Base-by-base conservation (phyloP, 2,329 filamentous ascomycete species). In the Elsinoe perseae region DNA sequence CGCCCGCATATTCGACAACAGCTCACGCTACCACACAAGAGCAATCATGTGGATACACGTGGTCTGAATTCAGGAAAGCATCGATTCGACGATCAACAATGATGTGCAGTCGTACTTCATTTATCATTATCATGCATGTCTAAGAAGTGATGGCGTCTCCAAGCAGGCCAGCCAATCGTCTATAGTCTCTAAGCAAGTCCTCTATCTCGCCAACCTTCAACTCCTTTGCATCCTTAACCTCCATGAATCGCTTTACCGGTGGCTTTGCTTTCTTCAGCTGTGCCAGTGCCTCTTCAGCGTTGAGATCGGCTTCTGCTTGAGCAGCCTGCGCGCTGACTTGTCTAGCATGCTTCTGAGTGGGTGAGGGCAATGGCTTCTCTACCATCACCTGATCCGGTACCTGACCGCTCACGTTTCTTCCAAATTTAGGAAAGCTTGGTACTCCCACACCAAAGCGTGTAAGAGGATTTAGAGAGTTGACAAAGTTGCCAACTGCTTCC, bases 161-260 rank as follows among this genome's bases (percentile, higher is more conserved):
- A 63, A 77, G 64, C 32, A 72, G 72, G 34, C 66, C 69, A 18
- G 74, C 75, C 54, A 78, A 63, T 54, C 75, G 64, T 55, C 64
- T 61, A 61, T 70, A 70, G 53, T 71, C 69, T 59, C 42, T 58
- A 54, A 71, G 60, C 60, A 71, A 59, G 61, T 77, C 75, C 36
- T 78, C 75, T 3, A 77, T 70, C 59, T 78, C 75, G 9, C 71
- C 74, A 43, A 78, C 55, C 64, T 68, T 74, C 60, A 78, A 59
- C 10, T 77, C 73, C 38, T 69, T 69, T 38, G 72, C 72, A 61
- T 73, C 72, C 56, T 72, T 71, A 1, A 72, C 69, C 21, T 77
- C 75, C 58, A 77, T 48, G 57, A 77, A 78, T 42, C 70, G 66
- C 63, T 74, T 76, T 46, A 71, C 63, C 1, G 75, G 75, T n/a